Evolutionary conservation across 164 flowering plant genomes (phyloP), one percentile per base, ranked within the genome.

Genomic region (Berberis thunbergii): DNA sequence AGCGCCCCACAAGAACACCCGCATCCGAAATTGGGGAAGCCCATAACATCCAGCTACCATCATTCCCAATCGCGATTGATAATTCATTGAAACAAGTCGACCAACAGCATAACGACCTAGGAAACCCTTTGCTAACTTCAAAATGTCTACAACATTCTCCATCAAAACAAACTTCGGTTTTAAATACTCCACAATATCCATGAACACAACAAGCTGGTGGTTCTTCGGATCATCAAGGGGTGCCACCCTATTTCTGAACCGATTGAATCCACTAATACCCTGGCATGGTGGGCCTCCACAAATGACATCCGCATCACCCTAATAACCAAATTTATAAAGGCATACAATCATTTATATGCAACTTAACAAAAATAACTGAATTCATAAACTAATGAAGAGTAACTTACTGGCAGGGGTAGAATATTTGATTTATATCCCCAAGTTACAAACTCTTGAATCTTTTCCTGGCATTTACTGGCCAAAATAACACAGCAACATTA

Each of bases 281-380:
- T 94, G 98, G 42, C 98, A 94, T 4, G 98, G 98, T 13, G 98
- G 98, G 0, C 98, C 98, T 0, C 98, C 98, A 76, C 98, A 94
- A 26, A 94, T 69, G 1, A 88, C 86, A 75, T 86, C 91, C 10
- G 78, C 95, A 70, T 77, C 78, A 10, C 97, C 98, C 98, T 94
- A 57, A 3, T 45, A 13, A 39, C 48, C 4, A 43, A 1, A 3
- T 2, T 2, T 13, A 4, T n/a, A 60, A 45, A 60, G 49, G 7
- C n/a, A 45, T 3, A 5, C 13, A 60, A 60, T 60, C 6, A 43
- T 4, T 45, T 13, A 45, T 57, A 10, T 3, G 10, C n/a, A 4
- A 52, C n/a, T 3, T 46, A 42, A 7, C 12, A 8, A 46, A 49
- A 57, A 56, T 10, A 8, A 59, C n/a, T 13, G 10, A 60, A 60